A percentile compares a stretch with the other conserved stretches of the same genome.
Evolutionary conservation across 768 basidiomycete genomes (phyloP).

Genomic region (Trametes maxima): DNA sequence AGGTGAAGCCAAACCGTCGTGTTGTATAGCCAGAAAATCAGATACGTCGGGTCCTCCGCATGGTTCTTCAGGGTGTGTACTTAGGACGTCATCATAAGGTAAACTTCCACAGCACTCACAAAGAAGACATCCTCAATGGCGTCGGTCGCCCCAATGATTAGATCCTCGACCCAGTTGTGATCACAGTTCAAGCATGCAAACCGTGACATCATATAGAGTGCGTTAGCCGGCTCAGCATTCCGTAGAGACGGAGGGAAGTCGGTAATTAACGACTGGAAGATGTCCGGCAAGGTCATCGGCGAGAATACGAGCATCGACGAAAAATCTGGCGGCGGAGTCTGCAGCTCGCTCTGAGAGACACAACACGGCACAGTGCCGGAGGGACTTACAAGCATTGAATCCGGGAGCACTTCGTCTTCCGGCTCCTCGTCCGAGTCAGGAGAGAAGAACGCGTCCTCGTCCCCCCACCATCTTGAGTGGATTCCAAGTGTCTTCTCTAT

Average conservation of each 20-base stretch:
- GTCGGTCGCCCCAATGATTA: conserved; percentile 89
- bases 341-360: conserved; percentile 29
- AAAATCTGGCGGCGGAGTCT: conserved; percentile 78
- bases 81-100: neutral
- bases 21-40: conserved; percentile 96
- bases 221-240: conserved; percentile 88
- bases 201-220: conserved; percentile 85
- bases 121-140: conserved; percentile 91
- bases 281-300: conserved; percentile 70
- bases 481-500: conserved; percentile 61
- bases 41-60: conserved; percentile 81
- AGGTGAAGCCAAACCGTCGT: conserved; percentile 89
- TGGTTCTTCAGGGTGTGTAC: conserved; percentile 53
- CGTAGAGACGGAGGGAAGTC: conserved; percentile 71
- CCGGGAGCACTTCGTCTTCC: conserved; percentile 46
- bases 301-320: conserved; percentile 94
- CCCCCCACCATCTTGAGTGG: conserved; percentile 66
- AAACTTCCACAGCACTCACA: conserved; percentile 51
- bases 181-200: conserved; percentile 94
- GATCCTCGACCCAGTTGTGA: conserved; percentile 88
- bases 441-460: conserved; percentile 39
- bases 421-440: conserved; percentile 49
- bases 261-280: conserved; percentile 81
- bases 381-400: conserved; percentile 23
- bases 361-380: conserved; percentile 6